Percentiles rank a stretch among this genome's conserved stretches.
These are phyloP conservation scores for Lipomyces orientalis DNA, from an alignment of 805 yeast genomes.

Conservation along the genomic window DNA sequence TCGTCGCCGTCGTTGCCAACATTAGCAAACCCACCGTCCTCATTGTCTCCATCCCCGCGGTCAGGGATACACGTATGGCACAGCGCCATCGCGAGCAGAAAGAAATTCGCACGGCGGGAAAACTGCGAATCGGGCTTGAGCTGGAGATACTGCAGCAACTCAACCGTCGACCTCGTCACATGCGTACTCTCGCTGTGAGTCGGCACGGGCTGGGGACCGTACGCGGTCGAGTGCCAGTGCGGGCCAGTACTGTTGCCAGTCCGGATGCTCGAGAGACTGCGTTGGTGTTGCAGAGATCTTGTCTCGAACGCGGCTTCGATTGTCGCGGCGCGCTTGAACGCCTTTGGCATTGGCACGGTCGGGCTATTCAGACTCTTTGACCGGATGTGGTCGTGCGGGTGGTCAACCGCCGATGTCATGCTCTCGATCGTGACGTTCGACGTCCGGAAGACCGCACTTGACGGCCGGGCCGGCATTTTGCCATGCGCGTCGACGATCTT, in stretches of 20 bases:
- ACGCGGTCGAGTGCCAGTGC: constrained; percentile 33
- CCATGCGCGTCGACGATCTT: not conserved
- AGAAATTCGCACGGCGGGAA: constrained; percentile 75
- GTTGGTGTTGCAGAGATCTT: not conserved
- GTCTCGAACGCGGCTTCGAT: constrained; percentile 22
- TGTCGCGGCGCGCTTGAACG: constrained; percentile 25
- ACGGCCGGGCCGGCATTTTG: not conserved
- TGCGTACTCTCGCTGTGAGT: constrained; percentile 7
- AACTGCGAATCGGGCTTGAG: constrained; percentile 70
- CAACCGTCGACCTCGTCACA: constrained; percentile 56
- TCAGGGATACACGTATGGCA: constrained; percentile 92
- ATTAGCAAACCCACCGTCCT: constrained; percentile 17
- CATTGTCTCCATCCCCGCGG: constrained; percentile 24
- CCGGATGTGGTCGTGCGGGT: not conserved
- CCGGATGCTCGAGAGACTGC: constrained; percentile 13
- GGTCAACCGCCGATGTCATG: not conserved
- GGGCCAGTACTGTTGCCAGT: constrained; percentile 14
- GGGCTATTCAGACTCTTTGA: constrained; percentile 6
- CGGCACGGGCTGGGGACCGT: constrained; percentile 14
- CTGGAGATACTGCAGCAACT: constrained; percentile 73
- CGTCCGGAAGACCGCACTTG: not conserved
- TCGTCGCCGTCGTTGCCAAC: constrained; percentile 47
- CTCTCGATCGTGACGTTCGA: constrained; percentile 2
- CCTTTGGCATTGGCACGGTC: constrained; percentile 21
- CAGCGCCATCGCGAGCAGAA: constrained; percentile 78